A percentile compares a stretch with the other conserved stretches of the same genome.
Conservation (phyloP, 768 basidiomycete species). For the Amanita fuliginea region DNA sequence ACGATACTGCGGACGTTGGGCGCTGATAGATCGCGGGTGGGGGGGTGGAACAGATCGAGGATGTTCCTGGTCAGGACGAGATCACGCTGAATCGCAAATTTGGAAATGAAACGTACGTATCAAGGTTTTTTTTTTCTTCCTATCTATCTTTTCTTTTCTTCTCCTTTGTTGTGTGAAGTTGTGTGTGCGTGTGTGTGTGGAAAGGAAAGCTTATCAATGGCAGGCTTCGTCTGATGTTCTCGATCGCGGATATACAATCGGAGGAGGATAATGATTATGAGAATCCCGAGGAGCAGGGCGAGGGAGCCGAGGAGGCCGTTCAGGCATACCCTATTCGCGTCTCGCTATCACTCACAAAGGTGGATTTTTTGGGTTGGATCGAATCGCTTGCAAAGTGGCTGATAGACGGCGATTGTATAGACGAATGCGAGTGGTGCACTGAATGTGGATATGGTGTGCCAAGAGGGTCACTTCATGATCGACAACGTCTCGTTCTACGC, state of each 20-base stretch:
- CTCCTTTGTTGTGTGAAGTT: background rate
- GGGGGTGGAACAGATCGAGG: slow-evolving; percentile 56
- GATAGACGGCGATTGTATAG: slow-evolving; percentile 19
- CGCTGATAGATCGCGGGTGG: background rate
- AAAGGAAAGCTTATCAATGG: background rate
- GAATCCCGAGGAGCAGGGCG: slow-evolving; percentile 12
- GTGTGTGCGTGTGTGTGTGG: background rate
- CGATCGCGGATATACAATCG: slow-evolving; percentile 74
- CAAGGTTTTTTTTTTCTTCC: too few relatives aligned
- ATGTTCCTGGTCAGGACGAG: slow-evolving; percentile 68
- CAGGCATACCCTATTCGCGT: slow-evolving; percentile 62
- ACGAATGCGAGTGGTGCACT: slow-evolving; percentile 49
- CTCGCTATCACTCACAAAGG: slow-evolving; percentile 82
- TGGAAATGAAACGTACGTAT: slow-evolving; percentile 84
- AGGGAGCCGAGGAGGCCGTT: slow-evolving; percentile 18
- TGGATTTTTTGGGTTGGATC: slow-evolving; percentile 11
- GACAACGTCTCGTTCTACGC: slow-evolving; percentile 86
- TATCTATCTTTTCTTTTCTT: background rate
- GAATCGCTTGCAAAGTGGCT: background rate
- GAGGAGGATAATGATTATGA: slow-evolving; percentile 25
- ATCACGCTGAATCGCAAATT: slow-evolving; percentile 73
- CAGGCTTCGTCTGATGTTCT: slow-evolving; percentile 87
- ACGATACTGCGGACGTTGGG: background rate
- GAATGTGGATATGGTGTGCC: slow-evolving; percentile 66
- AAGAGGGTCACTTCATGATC: slow-evolving; percentile 73